Percentiles rank a stretch among this genome's conserved stretches.
Conservation (phyloP, 768 basidiomycete species). For the Rhodocollybia butyracea region DNA sequence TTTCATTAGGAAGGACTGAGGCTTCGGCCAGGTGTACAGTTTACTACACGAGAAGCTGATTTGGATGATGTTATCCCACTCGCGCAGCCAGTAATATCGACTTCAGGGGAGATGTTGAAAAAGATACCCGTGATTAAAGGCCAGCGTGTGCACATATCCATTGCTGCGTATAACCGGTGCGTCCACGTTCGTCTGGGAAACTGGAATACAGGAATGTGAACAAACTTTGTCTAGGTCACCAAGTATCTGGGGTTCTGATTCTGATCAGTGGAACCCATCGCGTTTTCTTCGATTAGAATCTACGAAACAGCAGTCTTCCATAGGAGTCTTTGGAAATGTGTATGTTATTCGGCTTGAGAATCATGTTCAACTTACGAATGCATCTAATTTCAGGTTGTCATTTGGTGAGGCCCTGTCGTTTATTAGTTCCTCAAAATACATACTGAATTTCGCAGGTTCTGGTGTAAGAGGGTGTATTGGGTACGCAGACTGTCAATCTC, state of each 20-base stretch:
- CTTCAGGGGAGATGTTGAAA: conserved; percentile 27
- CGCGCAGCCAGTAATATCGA: conserved; percentile 30
- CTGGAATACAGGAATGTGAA: conserved; percentile 18
- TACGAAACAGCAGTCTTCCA: background rate
- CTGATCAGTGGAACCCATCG: conserved; percentile 29
- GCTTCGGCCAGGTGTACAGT: conserved; percentile 28
- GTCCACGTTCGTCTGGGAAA: conserved; percentile 10
- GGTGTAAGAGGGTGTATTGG: conserved; percentile 14
- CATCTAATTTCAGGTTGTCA: conserved; percentile 5
- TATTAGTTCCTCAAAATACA: background rate
- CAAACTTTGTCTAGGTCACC: conserved; percentile 17
- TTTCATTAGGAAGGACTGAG: conserved; percentile 26
- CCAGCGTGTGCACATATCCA: conserved; percentile 28
- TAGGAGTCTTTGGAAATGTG: conserved; percentile 22
- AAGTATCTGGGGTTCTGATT: conserved; percentile 33
- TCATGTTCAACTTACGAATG: background rate
- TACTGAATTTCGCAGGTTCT: conserved; percentile 8
- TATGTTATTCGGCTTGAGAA: conserved; percentile 6
- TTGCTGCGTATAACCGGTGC: conserved; percentile 36
- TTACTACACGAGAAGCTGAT: conserved; percentile 28
- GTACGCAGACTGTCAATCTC: conserved; percentile 7
- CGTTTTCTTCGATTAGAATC: conserved; percentile 19
- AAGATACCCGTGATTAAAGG: conserved; percentile 34
- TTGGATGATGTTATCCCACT: conserved; percentile 43
- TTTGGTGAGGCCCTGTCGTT: conserved; percentile 6